Evolutionary conservation across 2,329 filamentous ascomycete species (phyloP), one percentile per base, ranked within the genome.

Genomic region (Colletotrichum endophyticum): DNA sequence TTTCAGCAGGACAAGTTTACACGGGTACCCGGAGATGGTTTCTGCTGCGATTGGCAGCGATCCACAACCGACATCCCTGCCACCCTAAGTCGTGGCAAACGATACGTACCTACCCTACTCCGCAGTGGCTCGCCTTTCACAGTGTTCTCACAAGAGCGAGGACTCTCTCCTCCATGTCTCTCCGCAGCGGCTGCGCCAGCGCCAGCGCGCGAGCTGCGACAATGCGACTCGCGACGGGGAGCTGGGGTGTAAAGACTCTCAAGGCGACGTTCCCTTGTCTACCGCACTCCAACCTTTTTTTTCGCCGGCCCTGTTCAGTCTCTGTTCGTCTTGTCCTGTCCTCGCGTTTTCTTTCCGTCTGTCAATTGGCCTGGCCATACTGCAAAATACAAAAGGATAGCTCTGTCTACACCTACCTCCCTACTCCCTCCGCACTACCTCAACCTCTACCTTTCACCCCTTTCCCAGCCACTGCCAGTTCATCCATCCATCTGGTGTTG

Each of bases 201-300:
- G n/a, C 11, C 44, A 28, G n/a, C 61, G n/a, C 61, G 32, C 12
- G 61, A 64, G 32, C 56, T 49, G 63, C 36, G 36, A 66, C 36
- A 66, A 36, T n/a, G 70, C 63, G 49, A 71, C 67, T 39, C 32
- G 72, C 30, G 44, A 44, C 27, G 16, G 56, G 34, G 39, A 39
- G 56, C 44, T 70, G 53, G 73, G 73, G 73, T 75, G 44, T 39
- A 30, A 63, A 67, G 69, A 56, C 69, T 67, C 36, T 32, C 49
- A 32, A 63, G 73, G 63, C 73, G 73, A 63, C 75, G 73, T 80
- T 78, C 77, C 77, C 72, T 78, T 77, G 73, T 77, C 74, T 77
- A 62, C 74, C 73, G 22, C 71, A 59, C 61, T 74, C 72, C 59
- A 57, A 66, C 59, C 71, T 61, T 68, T 77, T 77, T 71, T 66